These are phyloP conservation scores for Sporothrix pallida DNA, from an alignment of 2,329 filamentous ascomycete genomes.

Conservation along the genomic window DNA sequence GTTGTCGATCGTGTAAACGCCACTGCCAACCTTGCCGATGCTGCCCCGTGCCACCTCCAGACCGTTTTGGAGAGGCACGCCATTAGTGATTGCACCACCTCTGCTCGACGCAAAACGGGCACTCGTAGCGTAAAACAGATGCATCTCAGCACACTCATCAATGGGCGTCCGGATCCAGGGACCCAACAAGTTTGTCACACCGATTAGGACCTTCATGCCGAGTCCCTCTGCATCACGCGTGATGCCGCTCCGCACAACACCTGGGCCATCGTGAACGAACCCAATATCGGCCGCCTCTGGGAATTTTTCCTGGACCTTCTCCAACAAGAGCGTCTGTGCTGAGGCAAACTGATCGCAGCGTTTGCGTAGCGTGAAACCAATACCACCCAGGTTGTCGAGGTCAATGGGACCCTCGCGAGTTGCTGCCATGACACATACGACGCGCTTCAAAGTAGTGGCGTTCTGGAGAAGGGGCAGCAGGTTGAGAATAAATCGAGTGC, in stretches of 20 bases:
- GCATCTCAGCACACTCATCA: constrained; percentile 48
- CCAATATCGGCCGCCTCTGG: constrained; percentile 50
- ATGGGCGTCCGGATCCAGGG: constrained; percentile 37
- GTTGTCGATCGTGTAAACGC: constrained; percentile 50
- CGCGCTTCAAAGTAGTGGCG: constrained; percentile 55
- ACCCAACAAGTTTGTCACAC: constrained; percentile 29
- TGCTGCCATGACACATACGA: constrained; percentile 60
- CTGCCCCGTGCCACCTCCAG: constrained; percentile 42
- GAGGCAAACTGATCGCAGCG: constrained; percentile 54
- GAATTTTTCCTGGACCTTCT: constrained; percentile 50
- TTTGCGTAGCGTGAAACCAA: constrained; percentile 47
- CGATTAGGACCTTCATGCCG: constrained; percentile 27
- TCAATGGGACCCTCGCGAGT: constrained; percentile 54
- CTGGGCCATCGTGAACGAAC: constrained; percentile 51
- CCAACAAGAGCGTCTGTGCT: constrained; percentile 57
- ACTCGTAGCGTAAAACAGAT: constrained; percentile 48
- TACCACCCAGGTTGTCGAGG: constrained; percentile 43
- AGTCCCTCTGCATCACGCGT: constrained; percentile 32
- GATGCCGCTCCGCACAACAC: constrained; percentile 45
- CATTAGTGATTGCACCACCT: constrained; percentile 12
- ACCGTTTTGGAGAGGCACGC: constrained; percentile 40
- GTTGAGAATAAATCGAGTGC: constrained; percentile 61
- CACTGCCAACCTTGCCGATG: constrained; percentile 46
- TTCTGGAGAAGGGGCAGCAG: constrained; percentile 60
- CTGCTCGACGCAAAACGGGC: constrained; percentile 42